These are phyloP conservation scores for Arctium lappa DNA, from an alignment of 129 eudicot genomes.

Conservation along the genomic window DNA sequence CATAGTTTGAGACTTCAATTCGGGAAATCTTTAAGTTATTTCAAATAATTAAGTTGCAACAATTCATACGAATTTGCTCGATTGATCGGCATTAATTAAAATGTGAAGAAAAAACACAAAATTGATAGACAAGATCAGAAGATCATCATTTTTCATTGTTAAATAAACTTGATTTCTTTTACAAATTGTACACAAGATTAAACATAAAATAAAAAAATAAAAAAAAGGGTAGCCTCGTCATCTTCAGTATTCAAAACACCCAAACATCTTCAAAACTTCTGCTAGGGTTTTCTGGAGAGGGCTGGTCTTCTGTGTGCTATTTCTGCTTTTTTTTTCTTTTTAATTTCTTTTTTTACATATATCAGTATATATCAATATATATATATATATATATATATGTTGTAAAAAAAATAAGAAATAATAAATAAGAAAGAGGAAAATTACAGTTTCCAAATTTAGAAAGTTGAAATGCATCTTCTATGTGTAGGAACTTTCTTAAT, in stretches of 20 bases:
- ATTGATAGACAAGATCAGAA: background rate
- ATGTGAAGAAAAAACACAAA: background rate
- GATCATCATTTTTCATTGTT: constrained; percentile 24
- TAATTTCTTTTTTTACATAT: background rate
- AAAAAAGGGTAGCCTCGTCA: constrained; percentile 47
- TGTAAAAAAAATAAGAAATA: background rate
- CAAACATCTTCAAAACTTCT: constrained; percentile 46
- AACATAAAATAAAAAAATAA: background rate
- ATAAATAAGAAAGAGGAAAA: background rate
- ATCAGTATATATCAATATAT: constrained; percentile 12
- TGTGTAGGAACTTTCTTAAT: constrained; percentile 85
- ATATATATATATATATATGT: constrained; percentile 13
- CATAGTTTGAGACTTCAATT: background rate
- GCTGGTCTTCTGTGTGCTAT: constrained; percentile 50
- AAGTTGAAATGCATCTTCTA: constrained; percentile 79
- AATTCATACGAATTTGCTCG: background rate
- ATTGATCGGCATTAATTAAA: background rate
- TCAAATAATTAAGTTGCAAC: background rate
- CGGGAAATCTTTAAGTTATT: background rate
- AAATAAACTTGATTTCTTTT: constrained; percentile 25
- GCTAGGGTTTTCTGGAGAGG: constrained; percentile 74
- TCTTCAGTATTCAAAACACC: constrained; percentile 64
- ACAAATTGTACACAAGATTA: constrained; percentile 33
- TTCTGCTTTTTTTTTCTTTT: constrained; percentile 18
- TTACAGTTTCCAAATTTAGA: constrained; percentile 25